phyloP scores from a whole-genome alignment of 2,329 filamentous ascomycete species.

The Mariannaea sp. region DNA sequence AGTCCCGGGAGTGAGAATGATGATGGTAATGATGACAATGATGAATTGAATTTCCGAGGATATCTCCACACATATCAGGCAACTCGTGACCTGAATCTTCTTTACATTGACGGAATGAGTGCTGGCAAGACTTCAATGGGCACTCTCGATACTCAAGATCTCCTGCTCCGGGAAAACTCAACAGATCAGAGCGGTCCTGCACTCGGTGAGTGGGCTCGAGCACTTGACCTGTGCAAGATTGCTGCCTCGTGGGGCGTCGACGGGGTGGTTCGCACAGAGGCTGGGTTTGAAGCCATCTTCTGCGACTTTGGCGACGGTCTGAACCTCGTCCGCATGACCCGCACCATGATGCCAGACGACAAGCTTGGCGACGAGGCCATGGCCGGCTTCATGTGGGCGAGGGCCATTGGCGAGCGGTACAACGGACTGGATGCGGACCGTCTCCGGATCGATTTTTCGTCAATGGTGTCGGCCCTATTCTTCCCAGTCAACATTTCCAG shows the following conservation, averaged over 20 bases:
- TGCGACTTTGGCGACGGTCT: conserved; percentile 62
- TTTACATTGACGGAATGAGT: conserved; percentile 73
- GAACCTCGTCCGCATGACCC: conserved; percentile 42
- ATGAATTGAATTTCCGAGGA: conserved; percentile 46
- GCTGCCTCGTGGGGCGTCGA: conserved; percentile 62
- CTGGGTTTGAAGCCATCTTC: conserved; percentile 72
- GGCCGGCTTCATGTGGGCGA: conserved; percentile 45
- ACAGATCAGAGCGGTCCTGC: conserved; percentile 7
- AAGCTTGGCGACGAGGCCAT: conserved; percentile 35
- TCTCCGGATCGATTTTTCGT: conserved; percentile 52
- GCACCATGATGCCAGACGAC: conserved; percentile 28
- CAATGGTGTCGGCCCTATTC: conserved; percentile 57
- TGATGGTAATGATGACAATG: conserved; percentile 10
- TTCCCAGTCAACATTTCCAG: conserved; percentile 57
- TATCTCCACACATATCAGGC: conserved; percentile 71
- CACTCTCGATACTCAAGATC: conserved; percentile 70
- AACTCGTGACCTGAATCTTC: conserved; percentile 59
- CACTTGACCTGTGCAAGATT: conserved; percentile 59
- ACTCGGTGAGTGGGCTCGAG: conserved; percentile 57
- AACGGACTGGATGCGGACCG: conserved; percentile 50
- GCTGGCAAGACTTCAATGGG: conserved; percentile 69
- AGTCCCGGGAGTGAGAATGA: conserved; percentile 10
- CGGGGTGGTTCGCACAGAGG: conserved; percentile 69
- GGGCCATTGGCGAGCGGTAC: conserved; percentile 52
- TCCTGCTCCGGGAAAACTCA: conserved; percentile 56